Evolutionary conservation across 1,284 basidiomycete species (phyloP).

Genomic region (Leccinum angustisporum): DNA sequence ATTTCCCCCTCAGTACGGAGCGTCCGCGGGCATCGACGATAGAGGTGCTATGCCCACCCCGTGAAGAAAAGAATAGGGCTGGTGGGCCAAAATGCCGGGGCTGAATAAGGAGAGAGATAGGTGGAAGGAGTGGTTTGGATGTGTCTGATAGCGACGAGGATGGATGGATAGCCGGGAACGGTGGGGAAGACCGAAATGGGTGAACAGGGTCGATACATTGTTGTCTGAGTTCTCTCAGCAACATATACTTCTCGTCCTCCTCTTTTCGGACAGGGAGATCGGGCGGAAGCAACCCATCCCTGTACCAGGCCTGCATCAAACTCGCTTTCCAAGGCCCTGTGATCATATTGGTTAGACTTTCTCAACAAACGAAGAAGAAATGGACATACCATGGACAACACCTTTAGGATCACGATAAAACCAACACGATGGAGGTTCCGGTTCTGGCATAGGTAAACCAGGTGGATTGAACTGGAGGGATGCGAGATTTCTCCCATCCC

Average conservation of each 20-base stretch:
- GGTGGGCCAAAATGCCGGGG: conserved; percentile 83
- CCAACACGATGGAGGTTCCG: conserved; percentile 68
- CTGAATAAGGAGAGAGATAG: conserved; percentile 79
- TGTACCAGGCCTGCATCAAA: conserved; percentile 85
- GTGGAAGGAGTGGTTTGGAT: conserved; percentile 64
- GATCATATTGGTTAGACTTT: conserved; percentile 10
- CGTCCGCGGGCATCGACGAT: conserved; percentile 82
- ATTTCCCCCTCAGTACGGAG: conserved; percentile 75
- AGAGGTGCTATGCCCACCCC: conserved; percentile 79
- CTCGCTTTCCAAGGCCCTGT: conserved; percentile 80
- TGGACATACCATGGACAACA: conserved; percentile 64
- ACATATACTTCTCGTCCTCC: conserved; percentile 63
- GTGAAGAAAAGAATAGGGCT: conserved; percentile 81
- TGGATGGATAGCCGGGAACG: conserved; percentile 30
- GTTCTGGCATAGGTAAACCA: conserved; percentile 68
- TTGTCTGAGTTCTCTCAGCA: conserved; percentile 69
- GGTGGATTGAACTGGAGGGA: conserved; percentile 74
- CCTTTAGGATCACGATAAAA: conserved; percentile 79
- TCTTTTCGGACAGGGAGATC: conserved; percentile 77
- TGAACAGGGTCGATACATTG: conserved; percentile 75
- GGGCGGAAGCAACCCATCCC: conserved; percentile 74
- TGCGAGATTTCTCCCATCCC: conserved; percentile 47
- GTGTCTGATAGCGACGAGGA: conserved; percentile 30
- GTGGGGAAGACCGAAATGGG: conserved; percentile 62
- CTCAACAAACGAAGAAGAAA: background rate